Conservation (phyloP, 108 stramenopile genomes). For the Skeletonema grethae region DNA sequence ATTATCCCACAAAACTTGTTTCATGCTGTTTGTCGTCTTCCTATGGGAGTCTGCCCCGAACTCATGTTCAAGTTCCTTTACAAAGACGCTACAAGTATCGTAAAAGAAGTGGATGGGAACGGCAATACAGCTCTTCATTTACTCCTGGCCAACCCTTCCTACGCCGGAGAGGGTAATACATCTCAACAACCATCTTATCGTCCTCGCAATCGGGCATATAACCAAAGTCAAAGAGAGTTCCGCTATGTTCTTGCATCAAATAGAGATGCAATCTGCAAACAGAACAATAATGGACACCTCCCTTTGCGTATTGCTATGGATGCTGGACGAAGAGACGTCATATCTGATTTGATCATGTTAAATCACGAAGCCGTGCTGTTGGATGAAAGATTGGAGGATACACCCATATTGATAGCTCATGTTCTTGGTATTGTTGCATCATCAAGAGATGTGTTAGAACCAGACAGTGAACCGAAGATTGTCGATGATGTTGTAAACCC, state of each 20-base stretch:
- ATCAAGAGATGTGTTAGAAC: neutral
- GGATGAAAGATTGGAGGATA: conserved; percentile 18
- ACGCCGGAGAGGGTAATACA: neutral
- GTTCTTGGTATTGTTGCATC: conserved; percentile 18
- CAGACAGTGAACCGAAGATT: neutral
- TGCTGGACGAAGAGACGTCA: conserved; percentile 6
- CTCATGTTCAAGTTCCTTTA: conserved; percentile 10
- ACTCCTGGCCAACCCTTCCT: conserved; percentile 41
- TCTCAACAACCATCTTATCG: neutral
- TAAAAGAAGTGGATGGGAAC: conserved; percentile 26
- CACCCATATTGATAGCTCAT: conserved; percentile 27
- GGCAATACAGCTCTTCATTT: conserved; percentile 39
- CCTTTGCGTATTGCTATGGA: conserved; percentile 42
- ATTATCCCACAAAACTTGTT: conserved; percentile 24
- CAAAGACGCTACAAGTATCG: conserved; percentile 1
- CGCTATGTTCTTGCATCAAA: neutral
- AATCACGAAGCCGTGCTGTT: conserved; percentile 30
- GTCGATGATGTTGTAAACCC: neutral
- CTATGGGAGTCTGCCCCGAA: conserved; percentile 4
- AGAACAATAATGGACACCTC: conserved; percentile 11
- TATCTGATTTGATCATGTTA: conserved; percentile 9
- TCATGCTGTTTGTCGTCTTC: conserved; percentile 38
- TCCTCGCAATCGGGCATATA: neutral
- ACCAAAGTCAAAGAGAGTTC: neutral
- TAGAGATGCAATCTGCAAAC: conserved; percentile 6